phyloP scores from a whole-genome alignment of 2,329 filamentous ascomycete genomes.

The Paecilomyces formosus region DNA sequence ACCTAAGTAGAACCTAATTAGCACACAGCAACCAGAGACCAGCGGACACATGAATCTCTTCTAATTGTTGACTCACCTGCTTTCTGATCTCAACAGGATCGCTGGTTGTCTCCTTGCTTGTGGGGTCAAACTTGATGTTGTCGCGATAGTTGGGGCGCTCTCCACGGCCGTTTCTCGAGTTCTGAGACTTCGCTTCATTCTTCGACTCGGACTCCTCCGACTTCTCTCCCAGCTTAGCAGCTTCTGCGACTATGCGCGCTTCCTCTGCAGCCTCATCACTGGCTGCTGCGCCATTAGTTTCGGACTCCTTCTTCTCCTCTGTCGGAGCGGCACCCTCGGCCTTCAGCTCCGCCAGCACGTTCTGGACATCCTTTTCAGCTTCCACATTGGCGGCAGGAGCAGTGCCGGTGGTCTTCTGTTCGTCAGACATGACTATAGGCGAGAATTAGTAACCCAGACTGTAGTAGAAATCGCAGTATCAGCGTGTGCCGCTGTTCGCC shows the following conservation, averaged over 20 bases:
- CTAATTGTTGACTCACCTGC: constrained; percentile 51
- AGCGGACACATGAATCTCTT: neutral
- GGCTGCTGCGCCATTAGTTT: constrained; percentile 2
- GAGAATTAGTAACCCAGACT: neutral
- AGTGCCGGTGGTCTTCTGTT: constrained; percentile 24
- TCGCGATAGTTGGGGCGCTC: constrained; percentile 32
- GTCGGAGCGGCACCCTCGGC: constrained; percentile 13
- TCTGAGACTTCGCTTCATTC: constrained; percentile 12
- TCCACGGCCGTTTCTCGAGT: constrained; percentile 18
- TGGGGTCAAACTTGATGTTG: constrained; percentile 66
- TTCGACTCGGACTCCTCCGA: constrained; percentile 29
- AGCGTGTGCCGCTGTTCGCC: neutral
- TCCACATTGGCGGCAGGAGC: constrained; percentile 28
- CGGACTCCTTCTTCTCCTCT: constrained; percentile 2
- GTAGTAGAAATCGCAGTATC: neutral
- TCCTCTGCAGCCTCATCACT: constrained; percentile 23
- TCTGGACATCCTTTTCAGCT: constrained; percentile 40
- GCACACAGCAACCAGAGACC: neutral
- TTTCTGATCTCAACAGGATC: constrained; percentile 76
- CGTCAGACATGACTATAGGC: constrained; percentile 25
- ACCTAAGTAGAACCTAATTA: constrained; percentile 47
- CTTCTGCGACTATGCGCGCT: constrained; percentile 30
- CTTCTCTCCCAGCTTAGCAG: constrained; percentile 29
- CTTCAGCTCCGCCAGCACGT: constrained; percentile 39
- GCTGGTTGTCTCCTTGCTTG: constrained; percentile 59